phyloP scores from a whole-genome alignment of 2,329 filamentous ascomycete genomes.

The Colletotrichum acutatum region DNA sequence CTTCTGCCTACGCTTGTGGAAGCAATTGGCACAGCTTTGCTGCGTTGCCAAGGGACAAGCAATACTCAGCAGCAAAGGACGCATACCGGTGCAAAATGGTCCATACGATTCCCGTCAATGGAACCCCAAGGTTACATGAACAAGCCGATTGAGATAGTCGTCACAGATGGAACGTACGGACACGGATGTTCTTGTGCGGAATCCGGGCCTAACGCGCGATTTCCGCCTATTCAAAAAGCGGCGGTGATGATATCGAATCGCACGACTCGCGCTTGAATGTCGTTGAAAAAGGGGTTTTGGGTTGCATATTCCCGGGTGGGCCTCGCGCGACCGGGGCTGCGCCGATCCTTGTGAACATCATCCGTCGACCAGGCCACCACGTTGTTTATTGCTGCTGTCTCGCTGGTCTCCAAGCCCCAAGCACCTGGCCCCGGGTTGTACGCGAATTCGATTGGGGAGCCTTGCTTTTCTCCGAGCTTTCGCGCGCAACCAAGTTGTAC shows the following conservation, averaged over 20 bases:
- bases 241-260: background rate
- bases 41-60: background rate
- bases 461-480: background rate
- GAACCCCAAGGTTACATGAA: background rate
- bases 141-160: background rate
- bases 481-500: background rate
- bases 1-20: too few species aligned
- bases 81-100: background rate
- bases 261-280: conserved; percentile 13
- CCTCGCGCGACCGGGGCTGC: conserved; percentile 13
- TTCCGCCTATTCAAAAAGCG: background rate
- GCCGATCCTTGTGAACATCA: conserved; percentile 34
- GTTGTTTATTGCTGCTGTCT: conserved; percentile 27
- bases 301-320: conserved; percentile 7
- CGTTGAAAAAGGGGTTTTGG: conserved; percentile 27
- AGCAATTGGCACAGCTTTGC: background rate
- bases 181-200: background rate
- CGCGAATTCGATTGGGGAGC: background rate
- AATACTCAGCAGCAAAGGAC: background rate
- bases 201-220: background rate
- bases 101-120: background rate
- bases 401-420: conserved; percentile 9
- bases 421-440: conserved; percentile 15
- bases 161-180: background rate
- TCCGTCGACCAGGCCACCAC: conserved; percentile 28